A percentile compares a stretch with the other conserved stretches of the same genome.
Conservation (phyloP, 768 basidiomycete species). For the Psilocybe cubensis region DNA sequence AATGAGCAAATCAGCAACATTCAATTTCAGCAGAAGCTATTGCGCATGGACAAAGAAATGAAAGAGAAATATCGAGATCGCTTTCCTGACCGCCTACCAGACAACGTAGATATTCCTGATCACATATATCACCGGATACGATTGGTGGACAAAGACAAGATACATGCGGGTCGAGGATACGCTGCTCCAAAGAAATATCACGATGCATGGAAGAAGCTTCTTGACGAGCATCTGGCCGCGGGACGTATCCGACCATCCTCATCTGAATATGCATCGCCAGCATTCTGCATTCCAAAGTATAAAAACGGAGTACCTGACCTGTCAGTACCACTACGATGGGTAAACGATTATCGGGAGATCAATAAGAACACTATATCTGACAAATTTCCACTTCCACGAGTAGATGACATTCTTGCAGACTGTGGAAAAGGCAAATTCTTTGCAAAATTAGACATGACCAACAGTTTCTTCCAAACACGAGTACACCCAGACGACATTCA, state of each 20-base stretch:
- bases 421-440: no score
- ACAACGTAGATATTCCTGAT: conserved; percentile 8
- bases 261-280: no score
- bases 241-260: conserved; percentile 31
- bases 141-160: conserved; percentile 25
- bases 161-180: conserved; percentile 23
- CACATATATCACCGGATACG: conserved; percentile 18
- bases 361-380: no score
- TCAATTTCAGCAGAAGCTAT: neutral
- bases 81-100: conserved; percentile 24
- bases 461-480: no score
- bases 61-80: conserved; percentile 6
- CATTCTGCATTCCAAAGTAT: no score
- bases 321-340: no score
- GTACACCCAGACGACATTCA: no score
- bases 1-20: conserved; percentile 17
- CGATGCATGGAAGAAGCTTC: conserved; percentile 30
- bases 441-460: no score
- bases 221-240: conserved; percentile 34
- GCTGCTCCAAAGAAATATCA: conserved; percentile 33
- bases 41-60: neutral
- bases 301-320: conserved; percentile 32
- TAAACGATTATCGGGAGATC: no score
- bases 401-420: no score
- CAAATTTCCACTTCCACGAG: no score